phyloP scores from a whole-genome alignment of 352 stramenopile species.

The Globisporangium middletonii region DNA sequence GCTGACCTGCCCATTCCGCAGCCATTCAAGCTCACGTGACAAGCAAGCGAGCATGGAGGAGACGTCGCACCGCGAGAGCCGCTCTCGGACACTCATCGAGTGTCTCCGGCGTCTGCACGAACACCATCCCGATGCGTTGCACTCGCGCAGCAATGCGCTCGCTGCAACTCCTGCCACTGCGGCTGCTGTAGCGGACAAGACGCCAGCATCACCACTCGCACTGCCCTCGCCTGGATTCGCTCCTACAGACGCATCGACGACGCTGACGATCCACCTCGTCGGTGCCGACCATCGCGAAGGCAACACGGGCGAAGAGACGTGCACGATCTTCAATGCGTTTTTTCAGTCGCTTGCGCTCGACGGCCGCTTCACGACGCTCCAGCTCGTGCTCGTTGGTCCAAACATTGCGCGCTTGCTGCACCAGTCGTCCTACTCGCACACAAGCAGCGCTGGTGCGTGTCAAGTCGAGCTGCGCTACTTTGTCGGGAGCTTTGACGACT shows the following conservation, averaged over 20 bases:
- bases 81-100: conserved; percentile 27
- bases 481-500: conserved; percentile 60
- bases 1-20: neutral
- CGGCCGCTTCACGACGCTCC: conserved; percentile 27
- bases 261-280: conserved; percentile 59
- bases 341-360: conserved; percentile 30
- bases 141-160: neutral
- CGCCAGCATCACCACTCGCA: neutral
- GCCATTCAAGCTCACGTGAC: neutral
- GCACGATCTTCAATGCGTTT: conserved; percentile 49
- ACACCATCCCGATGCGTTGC: conserved; percentile 3
- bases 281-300: conserved; percentile 77
- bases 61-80: conserved; percentile 10
- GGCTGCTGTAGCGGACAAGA: neutral
- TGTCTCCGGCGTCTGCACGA: conserved; percentile 24
- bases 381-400: conserved; percentile 64
- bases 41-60: conserved; percentile 9
- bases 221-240: neutral
- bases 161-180: neutral
- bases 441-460: neutral
- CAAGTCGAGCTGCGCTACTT: conserved; percentile 49
- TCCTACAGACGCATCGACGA: neutral
- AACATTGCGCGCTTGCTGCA: conserved; percentile 66
- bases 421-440: conserved; percentile 18
- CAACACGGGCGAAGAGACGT: conserved; percentile 48